A percentile compares a stretch with the other conserved stretches of the same genome.
phyloP scores from a whole-genome alignment of 2,329 filamentous ascomycete species.

The Calonectria fujianensis region DNA sequence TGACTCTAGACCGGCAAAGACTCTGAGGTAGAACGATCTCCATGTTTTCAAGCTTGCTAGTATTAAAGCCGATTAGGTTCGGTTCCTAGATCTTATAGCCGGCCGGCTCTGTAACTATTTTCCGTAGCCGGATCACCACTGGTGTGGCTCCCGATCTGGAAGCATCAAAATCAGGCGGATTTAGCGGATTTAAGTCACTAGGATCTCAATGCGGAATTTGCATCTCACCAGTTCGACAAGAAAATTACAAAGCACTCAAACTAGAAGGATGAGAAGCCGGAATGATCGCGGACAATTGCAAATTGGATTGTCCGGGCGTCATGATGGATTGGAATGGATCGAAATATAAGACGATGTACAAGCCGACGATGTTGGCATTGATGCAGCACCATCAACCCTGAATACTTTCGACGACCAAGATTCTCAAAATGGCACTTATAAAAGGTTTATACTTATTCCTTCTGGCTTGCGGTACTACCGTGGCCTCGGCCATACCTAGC shows the following conservation, averaged over 20 bases:
- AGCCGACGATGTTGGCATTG: too few species aligned
- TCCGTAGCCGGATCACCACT: conserved; percentile 1
- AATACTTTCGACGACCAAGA: neutral
- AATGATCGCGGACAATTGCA: too few species aligned
- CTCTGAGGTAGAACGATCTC: too few species aligned
- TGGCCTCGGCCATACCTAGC: neutral
- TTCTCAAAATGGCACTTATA: neutral
- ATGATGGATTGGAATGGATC: neutral
- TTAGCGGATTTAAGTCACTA: conserved; percentile 4
- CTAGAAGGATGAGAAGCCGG: too few species aligned
- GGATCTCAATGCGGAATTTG: neutral
- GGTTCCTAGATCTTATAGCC: conserved; percentile 13
- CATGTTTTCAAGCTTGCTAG: neutral
- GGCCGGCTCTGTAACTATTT: conserved; percentile 1
- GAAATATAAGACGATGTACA: neutral
- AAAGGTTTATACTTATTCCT: neutral
- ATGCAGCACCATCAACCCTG: too few species aligned
- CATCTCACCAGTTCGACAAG: neutral
- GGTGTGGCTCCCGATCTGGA: neutral
- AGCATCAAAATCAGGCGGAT: neutral
- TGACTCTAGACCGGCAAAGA: neutral
- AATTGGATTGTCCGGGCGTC: neutral
- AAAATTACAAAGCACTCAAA: neutral
- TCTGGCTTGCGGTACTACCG: neutral
- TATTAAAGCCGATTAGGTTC: conserved; percentile 1